Base-by-base conservation (phyloP, 768 basidiomycete genomes). In the Pleurotus eryngii region DNA sequence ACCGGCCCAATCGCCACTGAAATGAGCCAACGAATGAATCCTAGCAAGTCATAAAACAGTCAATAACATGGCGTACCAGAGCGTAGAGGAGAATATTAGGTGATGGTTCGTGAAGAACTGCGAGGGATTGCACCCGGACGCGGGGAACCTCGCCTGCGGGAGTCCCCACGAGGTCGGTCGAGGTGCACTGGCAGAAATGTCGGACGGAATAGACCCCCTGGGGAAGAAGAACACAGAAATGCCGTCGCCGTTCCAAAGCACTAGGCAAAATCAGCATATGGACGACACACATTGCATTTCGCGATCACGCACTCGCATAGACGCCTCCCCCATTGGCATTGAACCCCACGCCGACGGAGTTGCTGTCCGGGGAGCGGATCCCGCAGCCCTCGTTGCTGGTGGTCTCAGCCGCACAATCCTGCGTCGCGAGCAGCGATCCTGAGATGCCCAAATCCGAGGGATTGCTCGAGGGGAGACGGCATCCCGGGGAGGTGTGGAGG, bases 271-370 rank as follows among this genome's bases (percentile, higher is more conserved):
- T 88, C 64, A 35, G 30, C 8, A 35, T 35, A 8, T 35, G 11
- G 7, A 35, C 7, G 8, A 35, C 11, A 8, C 2, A 35, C 30
- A 35, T 1, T 35, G 30, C 30, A 35, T 35, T 35, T 35, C 30
- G 30, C 30, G 5, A 12, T 30, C 12, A 82, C 90, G 70, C 66
- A 94, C 92, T 92, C 49, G 90, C 90, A 73, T 92, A 96, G 49
- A 93, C 89, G 63, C 95, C 95, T 45, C 95, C 95, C 8, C 85
- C 84, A 61, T 81, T 86, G n/a, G 67, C 69, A 70, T 98, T 98
- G 77, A 95, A 98, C 9, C 76, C 83, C n/a, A 79, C 70, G n/a
- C 95, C 95, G 66, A 89, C 95, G 2, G 87, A 86, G 59, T 82
- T 84, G 53, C 70, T 72, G 51, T 77, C 74, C 27, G 69, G 68